These are phyloP conservation scores for Ilyonectria robusta DNA, from an alignment of 2,329 filamentous ascomycete species.

Conservation along the genomic window DNA sequence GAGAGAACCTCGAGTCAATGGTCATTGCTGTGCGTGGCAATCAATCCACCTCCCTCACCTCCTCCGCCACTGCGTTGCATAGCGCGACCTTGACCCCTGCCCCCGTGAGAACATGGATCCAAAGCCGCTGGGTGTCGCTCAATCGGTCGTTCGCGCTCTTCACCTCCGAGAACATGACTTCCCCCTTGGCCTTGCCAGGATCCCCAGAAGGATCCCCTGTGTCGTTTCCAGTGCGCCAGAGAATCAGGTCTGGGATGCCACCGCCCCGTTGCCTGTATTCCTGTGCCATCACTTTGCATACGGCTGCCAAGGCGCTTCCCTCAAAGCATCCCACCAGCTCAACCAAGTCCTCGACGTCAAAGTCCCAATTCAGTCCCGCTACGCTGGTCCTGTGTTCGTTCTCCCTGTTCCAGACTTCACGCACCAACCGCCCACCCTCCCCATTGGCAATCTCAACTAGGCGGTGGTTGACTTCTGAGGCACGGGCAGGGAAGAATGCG, in stretches of 20 bases:
- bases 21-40: constrained; percentile 26
- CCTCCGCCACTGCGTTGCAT: constrained; percentile 73
- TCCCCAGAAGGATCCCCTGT: constrained; percentile 45
- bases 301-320: constrained; percentile 82
- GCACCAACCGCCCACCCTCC: constrained; percentile 76
- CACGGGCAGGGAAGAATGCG: constrained; percentile 88
- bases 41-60: constrained; percentile 62
- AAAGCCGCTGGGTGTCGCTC: constrained; percentile 95
- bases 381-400: constrained; percentile 82
- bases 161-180: constrained; percentile 84
- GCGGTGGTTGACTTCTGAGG: constrained; percentile 89
- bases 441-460: constrained; percentile 92
- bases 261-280: constrained; percentile 90
- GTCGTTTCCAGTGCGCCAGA: constrained; percentile 74
- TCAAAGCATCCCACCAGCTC: constrained; percentile 86
- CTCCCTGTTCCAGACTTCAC: constrained; percentile 77
- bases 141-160: constrained; percentile 92
- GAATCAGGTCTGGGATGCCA: constrained; percentile 91
- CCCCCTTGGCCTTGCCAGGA: constrained; percentile 59
- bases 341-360: constrained; percentile 81
- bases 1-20: constrained; percentile 14
- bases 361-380: constrained; percentile 94
- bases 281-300: constrained; percentile 96
- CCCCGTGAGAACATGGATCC: constrained; percentile 93
- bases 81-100: constrained; percentile 90